phyloP scores from a whole-genome alignment of 495 filamentous ascomycete species.

The Choiromyces venosus region DNA sequence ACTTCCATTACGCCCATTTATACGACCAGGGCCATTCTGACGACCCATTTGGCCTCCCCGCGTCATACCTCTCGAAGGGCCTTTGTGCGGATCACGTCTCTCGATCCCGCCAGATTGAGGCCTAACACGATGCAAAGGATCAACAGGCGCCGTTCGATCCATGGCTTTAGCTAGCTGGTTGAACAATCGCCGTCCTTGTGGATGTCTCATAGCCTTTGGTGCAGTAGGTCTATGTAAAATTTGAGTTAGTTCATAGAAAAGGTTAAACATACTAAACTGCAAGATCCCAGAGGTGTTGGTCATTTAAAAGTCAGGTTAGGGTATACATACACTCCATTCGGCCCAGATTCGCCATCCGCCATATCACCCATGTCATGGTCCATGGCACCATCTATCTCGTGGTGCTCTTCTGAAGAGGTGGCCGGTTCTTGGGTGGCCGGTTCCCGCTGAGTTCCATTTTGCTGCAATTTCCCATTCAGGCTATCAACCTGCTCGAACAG shows the following conservation, averaged over 20 bases:
- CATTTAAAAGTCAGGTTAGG: conserved; percentile 1
- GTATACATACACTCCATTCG: conserved; percentile 63
- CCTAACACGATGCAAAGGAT: conserved; percentile 73
- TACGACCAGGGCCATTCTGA: conserved; percentile 43
- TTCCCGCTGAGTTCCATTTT: conserved; percentile 49
- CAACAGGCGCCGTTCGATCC: conserved; percentile 63
- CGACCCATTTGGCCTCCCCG: conserved; percentile 46
- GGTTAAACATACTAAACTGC: background rate
- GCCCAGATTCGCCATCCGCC: conserved; percentile 43
- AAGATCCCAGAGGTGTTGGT: conserved; percentile 20
- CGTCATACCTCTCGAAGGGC: conserved; percentile 51
- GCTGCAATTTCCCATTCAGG: conserved; percentile 50
- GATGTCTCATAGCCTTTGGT: conserved; percentile 88
- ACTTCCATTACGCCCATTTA: conserved; percentile 40
- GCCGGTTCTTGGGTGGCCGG: conserved; percentile 28
- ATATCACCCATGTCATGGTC: conserved; percentile 71
- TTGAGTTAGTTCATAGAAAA: conserved; percentile 26
- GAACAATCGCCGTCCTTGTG: conserved; percentile 64
- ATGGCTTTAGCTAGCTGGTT: conserved; percentile 83
- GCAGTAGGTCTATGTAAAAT: conserved; percentile 72
- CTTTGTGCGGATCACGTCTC: conserved; percentile 65
- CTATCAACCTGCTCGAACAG: conserved; percentile 74
- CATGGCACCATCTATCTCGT: conserved; percentile 21
- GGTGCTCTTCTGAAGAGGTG: conserved; percentile 29
- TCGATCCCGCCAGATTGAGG: conserved; percentile 68